Evolutionary conservation across 805 yeast species (phyloP).

Genomic region (Dipodascopsis tothii): DNA sequence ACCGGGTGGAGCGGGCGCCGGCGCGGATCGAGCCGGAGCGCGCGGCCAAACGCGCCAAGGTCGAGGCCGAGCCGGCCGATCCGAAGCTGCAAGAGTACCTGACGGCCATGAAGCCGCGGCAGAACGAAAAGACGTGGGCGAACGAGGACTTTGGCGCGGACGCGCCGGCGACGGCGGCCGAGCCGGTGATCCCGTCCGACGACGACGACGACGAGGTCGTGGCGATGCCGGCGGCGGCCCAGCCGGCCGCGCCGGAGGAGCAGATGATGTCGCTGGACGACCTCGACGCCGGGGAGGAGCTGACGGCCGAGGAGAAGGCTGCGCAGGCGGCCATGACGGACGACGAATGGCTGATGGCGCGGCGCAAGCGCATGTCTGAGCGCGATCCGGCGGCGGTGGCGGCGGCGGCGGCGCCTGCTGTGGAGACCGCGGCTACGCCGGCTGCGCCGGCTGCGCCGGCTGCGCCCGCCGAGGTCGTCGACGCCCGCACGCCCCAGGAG

Average conservation of each 20-base stretch:
- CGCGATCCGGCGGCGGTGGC: slow-evolving; percentile 1
- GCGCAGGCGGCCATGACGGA: slow-evolving; percentile 18
- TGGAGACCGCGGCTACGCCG: background rate
- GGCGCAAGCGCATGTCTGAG: slow-evolving; percentile 20
- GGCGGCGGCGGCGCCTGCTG: slow-evolving; percentile 6
- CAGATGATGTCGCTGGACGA: background rate
- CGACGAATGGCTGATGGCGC: slow-evolving; percentile 23
- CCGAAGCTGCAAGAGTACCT: slow-evolving; percentile 71
- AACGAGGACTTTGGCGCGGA: slow-evolving; percentile 38
- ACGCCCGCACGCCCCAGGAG: slow-evolving; percentile 12
- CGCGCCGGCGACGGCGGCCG: slow-evolving; percentile 3
- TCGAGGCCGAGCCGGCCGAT: slow-evolving; percentile 30
- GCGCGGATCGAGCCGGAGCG: slow-evolving; percentile 3
- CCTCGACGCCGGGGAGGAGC: background rate
- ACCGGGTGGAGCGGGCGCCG: background rate
- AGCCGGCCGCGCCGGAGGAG: background rate
- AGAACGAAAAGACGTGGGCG: slow-evolving; percentile 67
- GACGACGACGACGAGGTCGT: slow-evolving; percentile 28
- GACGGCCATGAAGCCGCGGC: slow-evolving; percentile 72
- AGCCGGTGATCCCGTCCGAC: slow-evolving; percentile 4
- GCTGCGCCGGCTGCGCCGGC: background rate
- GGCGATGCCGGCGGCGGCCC: slow-evolving; percentile 16
- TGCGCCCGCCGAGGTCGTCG: slow-evolving; percentile 6
- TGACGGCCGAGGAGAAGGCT: slow-evolving; percentile 1
- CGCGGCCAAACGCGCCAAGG: background rate